A percentile compares a stretch with the other conserved stretches of the same genome.
phyloP scores from a whole-genome alignment of 148 eudicot genomes.

The Hydrangea macrophylla region DNA sequence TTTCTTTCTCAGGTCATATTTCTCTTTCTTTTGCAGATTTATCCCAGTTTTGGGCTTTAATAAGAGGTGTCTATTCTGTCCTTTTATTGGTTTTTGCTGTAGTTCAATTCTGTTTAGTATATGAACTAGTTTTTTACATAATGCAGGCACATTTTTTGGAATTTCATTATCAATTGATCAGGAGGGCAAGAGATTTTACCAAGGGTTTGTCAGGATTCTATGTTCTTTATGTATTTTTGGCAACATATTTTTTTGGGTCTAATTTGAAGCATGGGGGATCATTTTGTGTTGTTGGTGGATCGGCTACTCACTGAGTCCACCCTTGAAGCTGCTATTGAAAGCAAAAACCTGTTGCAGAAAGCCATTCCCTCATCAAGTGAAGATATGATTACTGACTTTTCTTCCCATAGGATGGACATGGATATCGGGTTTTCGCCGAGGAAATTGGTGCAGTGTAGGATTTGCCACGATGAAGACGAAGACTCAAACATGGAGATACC shows the following conservation, averaged over 20 bases:
- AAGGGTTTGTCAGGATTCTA: background rate
- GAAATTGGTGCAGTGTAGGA: slow-evolving; percentile 64
- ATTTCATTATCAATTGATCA: background rate
- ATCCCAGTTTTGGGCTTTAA: background rate
- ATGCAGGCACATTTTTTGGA: slow-evolving; percentile 14
- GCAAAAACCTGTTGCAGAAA: slow-evolving; percentile 20
- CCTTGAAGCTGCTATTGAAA: slow-evolving; percentile 24
- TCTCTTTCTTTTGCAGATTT: background rate
- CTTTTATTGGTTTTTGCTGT: background rate
- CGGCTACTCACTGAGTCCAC: slow-evolving; percentile 31
- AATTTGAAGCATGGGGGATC: slow-evolving; percentile 28
- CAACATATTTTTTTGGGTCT: background rate
- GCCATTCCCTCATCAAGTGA: slow-evolving; percentile 12
- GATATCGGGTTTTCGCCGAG: slow-evolving; percentile 31
- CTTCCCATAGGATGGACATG: slow-evolving; percentile 44
- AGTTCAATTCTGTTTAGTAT: background rate
- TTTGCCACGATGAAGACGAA: slow-evolving; percentile 86
- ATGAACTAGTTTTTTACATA: background rate
- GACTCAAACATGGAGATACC: slow-evolving; percentile 77
- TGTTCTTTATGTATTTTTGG: background rate
- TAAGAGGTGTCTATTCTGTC: background rate
- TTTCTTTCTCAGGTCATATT: background rate
- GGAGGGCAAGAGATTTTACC: background rate
- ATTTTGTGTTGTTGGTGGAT: slow-evolving; percentile 31
- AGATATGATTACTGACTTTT: slow-evolving; percentile 16